phyloP scores from a whole-genome alignment of 129 eudicot genomes.

The Arctium lappa region DNA sequence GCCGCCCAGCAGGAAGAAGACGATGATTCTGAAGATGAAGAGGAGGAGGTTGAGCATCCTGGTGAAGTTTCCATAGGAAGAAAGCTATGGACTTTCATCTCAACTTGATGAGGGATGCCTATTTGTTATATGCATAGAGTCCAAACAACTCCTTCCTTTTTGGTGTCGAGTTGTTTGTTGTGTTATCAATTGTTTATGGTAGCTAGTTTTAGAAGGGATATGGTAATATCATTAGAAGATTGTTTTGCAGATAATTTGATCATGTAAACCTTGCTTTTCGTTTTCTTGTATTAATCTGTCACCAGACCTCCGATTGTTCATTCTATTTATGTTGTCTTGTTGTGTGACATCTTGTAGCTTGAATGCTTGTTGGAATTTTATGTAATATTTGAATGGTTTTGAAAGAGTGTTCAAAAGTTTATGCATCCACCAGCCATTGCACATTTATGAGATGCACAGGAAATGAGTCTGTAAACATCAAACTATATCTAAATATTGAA shows the following conservation, averaged over 20 bases:
- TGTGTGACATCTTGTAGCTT: background rate
- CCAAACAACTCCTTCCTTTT: slow-evolving; percentile 37
- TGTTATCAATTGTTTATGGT: slow-evolving; percentile 24
- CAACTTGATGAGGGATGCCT: slow-evolving; percentile 44
- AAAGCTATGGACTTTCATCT: slow-evolving; percentile 91
- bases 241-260: slow-evolving; percentile 20
- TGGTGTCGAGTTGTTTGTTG: slow-evolving; percentile 29
- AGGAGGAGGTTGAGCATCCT: slow-evolving; percentile 72
- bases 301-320: slow-evolving; percentile 2
- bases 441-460: background rate
- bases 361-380: background rate
- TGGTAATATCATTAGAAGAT: slow-evolving; percentile 28
- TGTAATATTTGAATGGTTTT: background rate
- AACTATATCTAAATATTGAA: background rate
- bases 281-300: slow-evolving; percentile 12
- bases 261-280: slow-evolving; percentile 3
- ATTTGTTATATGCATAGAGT: slow-evolving; percentile 21
- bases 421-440: background rate
- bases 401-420: no score
- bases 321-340: background rate
- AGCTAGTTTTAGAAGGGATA: slow-evolving; percentile 30
- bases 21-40: slow-evolving; percentile 47
- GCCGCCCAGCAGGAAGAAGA: slow-evolving; percentile 14
- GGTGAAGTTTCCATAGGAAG: slow-evolving; percentile 96
- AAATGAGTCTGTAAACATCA: background rate